Base-by-base conservation (phyloP, 2,329 filamentous ascomycete species). In the Aureobasidium zeae region DNA sequence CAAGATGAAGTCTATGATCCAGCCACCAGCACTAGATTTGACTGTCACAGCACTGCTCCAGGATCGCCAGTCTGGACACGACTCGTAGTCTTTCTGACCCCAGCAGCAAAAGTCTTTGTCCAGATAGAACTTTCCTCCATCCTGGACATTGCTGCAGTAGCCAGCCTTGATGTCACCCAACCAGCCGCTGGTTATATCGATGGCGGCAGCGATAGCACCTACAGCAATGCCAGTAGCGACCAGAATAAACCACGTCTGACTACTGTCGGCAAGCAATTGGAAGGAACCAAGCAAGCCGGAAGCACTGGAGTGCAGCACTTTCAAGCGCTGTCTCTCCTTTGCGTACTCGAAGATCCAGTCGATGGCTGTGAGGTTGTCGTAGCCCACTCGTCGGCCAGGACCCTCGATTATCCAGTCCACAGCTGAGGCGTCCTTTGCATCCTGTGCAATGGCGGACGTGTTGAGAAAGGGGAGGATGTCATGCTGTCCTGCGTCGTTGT, bases 261-360 rank as follows among this genome's bases (percentile, higher is more conserved):
- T 88, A 4, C 81, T 80, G 62, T 98, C 91, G 12, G 86, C 70
- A 17, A 93, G 66, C 51, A 83, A 79, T 49, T 76, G 79, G 43
- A 83, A 55, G 54, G 86, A 78, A 10, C 87, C 86, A 15, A 88
- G 48, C 4, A 94, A 53, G 0, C 87, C 85, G 15, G 76, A 72
- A 6, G 79, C 74, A 20, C 24, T 38, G 20, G 43, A 37, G 11
- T 19, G 32, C 15, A 98, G 69, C 21, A 83, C 75, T n/a, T 86
- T 77, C 55, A 93, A 68, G 17, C 91, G 78, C 62, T 94, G 86
- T 15, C 91, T 78, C 66, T 98, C 91, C 63, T 95, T 95, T 41
- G 85, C 91, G 59, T 96, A 94, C 63, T 98, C 91, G 56, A 94
- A 96, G 59, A 96, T 96, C 91, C 91, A 98, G 68, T 98, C 91